Base-by-base conservation (phyloP, 2,329 filamentous ascomycete genomes). In the Aspergillus clavatus region DNA sequence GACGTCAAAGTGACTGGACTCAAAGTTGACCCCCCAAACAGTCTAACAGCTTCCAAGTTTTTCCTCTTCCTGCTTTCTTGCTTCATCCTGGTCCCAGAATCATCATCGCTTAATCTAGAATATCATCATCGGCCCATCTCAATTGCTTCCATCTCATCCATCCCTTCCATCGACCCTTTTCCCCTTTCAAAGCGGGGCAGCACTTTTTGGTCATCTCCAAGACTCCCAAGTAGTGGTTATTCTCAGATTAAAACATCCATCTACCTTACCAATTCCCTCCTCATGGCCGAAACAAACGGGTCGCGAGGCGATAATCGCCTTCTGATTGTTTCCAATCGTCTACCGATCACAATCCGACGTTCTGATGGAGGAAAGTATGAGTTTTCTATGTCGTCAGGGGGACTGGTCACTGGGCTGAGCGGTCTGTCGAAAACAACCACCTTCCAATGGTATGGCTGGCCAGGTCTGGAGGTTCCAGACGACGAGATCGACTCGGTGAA, bases 371-470 rank as follows among this genome's bases (percentile, higher is more conserved):
- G 87, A 59, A 84, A 84, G 63, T 96, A 94, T 73, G 79, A 82
- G 59, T 94, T 93, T 70, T 87, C 85, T 65, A 94, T 95, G 86
- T 95, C 90, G 42, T 95, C 90, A 3, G 90, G 90, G 43, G 90
- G 90, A 24, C 80, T 96, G 19, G 90, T 95, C 60, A 95, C 88
- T 21, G 90, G 90, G 21, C 77, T 96, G 50, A 93, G 87, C 55
- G 90, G 90, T 24, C 74, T 96, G 41, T 83, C 86, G 60, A 95
- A 95, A 71, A 85, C 86, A 19, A 94, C 87, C 26, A 89, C 83
- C 57, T 95, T 95, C 68, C 86, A 90, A 67, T 96, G 90, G 90
- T 96, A 95, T 68, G 90, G 90, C 54, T 96, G 90, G 90, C 89
- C 91, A 1, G 90, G 90, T 24, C 73, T 95, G 31, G 87, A 95